phyloP scores from a whole-genome alignment of 208 protist genomes.

The Herpetomonas tarakana region DNA sequence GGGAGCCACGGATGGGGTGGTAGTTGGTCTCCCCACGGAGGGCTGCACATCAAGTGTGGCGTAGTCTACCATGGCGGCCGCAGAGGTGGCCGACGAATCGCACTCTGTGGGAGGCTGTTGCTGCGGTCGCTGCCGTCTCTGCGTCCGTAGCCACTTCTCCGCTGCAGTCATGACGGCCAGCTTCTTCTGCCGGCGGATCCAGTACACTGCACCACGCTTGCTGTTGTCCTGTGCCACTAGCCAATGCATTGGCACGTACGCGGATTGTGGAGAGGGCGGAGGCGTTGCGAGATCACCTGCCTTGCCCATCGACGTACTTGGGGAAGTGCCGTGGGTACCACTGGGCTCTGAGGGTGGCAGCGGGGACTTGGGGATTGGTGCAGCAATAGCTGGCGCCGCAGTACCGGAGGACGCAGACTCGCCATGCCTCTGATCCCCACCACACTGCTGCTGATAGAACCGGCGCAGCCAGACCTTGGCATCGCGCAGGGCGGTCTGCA shows the following conservation, averaged over 20 bases:
- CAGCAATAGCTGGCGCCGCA: constrained; percentile 4
- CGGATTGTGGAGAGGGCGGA: not conserved
- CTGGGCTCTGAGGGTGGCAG: not conserved
- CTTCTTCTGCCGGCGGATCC: constrained; percentile 19
- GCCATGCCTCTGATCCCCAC: too few species aligned
- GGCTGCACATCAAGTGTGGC: too few species aligned
- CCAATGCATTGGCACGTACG: constrained; percentile 32
- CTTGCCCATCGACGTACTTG: not conserved
- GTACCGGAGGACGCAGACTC: too few species aligned
- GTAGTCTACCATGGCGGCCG: too few species aligned
- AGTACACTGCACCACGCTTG: constrained; percentile 11
- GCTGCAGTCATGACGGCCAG: constrained; percentile 3
- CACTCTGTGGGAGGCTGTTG: not conserved
- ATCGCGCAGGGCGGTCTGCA: constrained; percentile 31
- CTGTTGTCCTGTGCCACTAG: constrained; percentile 17
- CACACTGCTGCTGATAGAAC: constrained; percentile 16
- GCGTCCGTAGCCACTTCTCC: not conserved
- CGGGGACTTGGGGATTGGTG: not conserved
- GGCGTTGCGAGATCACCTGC: not conserved
- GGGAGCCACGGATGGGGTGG: too few species aligned
- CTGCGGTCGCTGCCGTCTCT: too few species aligned
- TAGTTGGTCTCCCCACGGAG: too few species aligned
- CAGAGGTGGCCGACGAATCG: not conserved
- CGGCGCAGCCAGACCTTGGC: constrained; percentile 30
- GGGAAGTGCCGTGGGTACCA: too few species aligned